Evolutionary conservation across 352 stramenopile genomes (phyloP), one percentile per base, ranked within the genome.

Genomic region (Pythium utonaiense): DNA sequence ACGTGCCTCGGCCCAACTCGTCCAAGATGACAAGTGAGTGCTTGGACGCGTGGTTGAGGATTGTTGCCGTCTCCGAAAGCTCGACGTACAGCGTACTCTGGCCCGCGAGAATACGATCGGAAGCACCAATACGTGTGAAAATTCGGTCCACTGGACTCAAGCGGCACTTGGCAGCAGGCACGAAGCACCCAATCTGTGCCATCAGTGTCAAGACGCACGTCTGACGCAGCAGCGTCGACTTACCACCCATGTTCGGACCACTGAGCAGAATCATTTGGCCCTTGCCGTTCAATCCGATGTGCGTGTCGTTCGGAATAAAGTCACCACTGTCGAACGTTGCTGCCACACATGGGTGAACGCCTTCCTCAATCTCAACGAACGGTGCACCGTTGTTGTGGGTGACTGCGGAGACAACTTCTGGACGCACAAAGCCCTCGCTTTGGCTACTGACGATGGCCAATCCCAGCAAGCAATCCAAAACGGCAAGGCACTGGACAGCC

Each of bases 51-150:
- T 97, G 88, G 47, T 98, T 86, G 12, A 99, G 78, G 28, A 99
- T 98, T 42, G 96, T 96, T 19, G 98, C 94, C 21, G 97, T 99
- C 77, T 99, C 97, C 0, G 96, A 89, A 16, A 99, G 75, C 78
- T 99, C 98, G 0, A 99, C 97, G 70, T 98, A 99, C 52, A 99
- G 98, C n/a, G 98, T 99, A 74, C 93, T 99, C 65, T 99, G 96
- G 1, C 98, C 97, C 8, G 95, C 83, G 30, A 99, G 83, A 55
- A 99, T 99, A 38, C 95, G 83, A 70, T 99, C 98, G 8, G 88
- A 98, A 1, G 98, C 98, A 34, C 98, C 98, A 40, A 99, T 95
- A n/a, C 98, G 89, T 19, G 98, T 99, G 70, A 99, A 99, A 53
- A 99, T 99, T 16, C 97, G 93, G 73, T 99, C 98, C 2, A 99